These are phyloP conservation scores for Epithele typhae DNA, from an alignment of 768 basidiomycete genomes.

Conservation along the genomic window DNA sequence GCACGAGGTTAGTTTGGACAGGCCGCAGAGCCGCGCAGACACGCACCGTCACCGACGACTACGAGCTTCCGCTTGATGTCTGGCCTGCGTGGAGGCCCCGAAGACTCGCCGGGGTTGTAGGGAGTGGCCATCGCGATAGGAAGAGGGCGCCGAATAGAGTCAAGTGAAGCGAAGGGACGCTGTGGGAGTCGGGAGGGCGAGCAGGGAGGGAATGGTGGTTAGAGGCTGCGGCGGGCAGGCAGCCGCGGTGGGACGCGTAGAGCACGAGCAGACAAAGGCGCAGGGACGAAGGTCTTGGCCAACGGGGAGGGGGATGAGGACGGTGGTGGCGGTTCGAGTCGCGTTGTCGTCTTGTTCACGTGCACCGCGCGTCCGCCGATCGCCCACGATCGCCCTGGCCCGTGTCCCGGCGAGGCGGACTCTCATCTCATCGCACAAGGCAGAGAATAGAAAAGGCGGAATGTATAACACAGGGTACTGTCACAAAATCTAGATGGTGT, in stretches of 20 bases:
- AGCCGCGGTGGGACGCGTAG: too few relatives aligned
- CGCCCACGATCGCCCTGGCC: background rate
- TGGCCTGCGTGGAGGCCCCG: slow-evolving; percentile 44
- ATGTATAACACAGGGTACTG: slow-evolving; percentile 15
- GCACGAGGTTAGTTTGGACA: background rate
- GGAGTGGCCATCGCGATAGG: slow-evolving; percentile 10
- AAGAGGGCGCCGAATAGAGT: too few relatives aligned
- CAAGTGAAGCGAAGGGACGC: background rate
- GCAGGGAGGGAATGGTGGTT: background rate
- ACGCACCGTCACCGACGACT: slow-evolving; percentile 82
- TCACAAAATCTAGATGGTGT: slow-evolving; percentile 14
- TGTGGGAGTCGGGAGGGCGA: background rate
- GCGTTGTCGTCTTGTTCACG: slow-evolving; percentile 3
- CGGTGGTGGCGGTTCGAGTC: slow-evolving; percentile 7
- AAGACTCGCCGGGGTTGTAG: slow-evolving; percentile 13
- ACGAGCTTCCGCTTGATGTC: slow-evolving; percentile 86
- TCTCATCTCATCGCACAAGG: too few relatives aligned
- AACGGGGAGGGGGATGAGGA: background rate
- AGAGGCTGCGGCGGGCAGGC: too few relatives aligned
- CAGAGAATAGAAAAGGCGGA: slow-evolving; percentile 5
- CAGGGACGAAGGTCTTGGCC: too few relatives aligned
- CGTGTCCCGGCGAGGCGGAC: background rate
- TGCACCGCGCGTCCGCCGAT: slow-evolving; percentile 1
- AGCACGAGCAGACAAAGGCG: too few relatives aligned
- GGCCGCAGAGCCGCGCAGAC: slow-evolving; percentile 19